Evolutionary conservation across 192 early-diverging fungal genomes (phyloP), one percentile per base, ranked within the genome.

Genomic region (Linnemannia schmuckeri): DNA sequence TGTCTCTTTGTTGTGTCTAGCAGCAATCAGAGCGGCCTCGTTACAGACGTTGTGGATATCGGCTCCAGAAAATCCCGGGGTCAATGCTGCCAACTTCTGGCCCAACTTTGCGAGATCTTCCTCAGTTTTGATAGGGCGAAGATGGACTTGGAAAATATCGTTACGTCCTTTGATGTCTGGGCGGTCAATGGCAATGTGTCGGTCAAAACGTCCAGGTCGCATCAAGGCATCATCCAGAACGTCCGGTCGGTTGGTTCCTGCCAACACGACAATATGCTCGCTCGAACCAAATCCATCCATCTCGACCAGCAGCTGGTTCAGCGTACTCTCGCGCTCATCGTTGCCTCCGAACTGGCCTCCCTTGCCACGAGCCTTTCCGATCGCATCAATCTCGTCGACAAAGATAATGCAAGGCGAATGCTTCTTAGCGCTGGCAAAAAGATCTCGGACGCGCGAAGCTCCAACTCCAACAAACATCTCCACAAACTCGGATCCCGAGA

Each of bases 391-490:
- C 91, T 99, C 98, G 77, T 99, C 98, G 35, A 99, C 97, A 91
- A 99, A 99, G 83, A 99, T 97, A 75, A 99, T 99, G 92, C 97
- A 98, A 17, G 99, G 99, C 18, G 97, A 93, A 81, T 97, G 94
- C 92, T 99, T 99, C 91, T 98, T 98, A 77, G 99, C 99, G 54
- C 93, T 99, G 22, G 97, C 94, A 91, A 99, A 99, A 78, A 99
- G 87, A 83, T 99, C 99, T 47, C 99, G 94, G 5, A 99, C 98
- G 42, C 99, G 94, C 35, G 92, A 93, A 47, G 92, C 96, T 33
- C 99, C 99, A 33, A 99, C 99, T 85, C 99, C 99, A 35, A 99
- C 99, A 97, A 99, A 99, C 99, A 99, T 99, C 88, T 99, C 99
- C 40, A 99, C 96, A 83, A 99, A 99, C 88, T 99, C 99, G 2